Percentiles rank a stretch among this genome's conserved stretches.
Evolutionary conservation across 1,139 yeast genomes (phyloP).

Genomic region (Blastobotrys capitulatus): DNA sequence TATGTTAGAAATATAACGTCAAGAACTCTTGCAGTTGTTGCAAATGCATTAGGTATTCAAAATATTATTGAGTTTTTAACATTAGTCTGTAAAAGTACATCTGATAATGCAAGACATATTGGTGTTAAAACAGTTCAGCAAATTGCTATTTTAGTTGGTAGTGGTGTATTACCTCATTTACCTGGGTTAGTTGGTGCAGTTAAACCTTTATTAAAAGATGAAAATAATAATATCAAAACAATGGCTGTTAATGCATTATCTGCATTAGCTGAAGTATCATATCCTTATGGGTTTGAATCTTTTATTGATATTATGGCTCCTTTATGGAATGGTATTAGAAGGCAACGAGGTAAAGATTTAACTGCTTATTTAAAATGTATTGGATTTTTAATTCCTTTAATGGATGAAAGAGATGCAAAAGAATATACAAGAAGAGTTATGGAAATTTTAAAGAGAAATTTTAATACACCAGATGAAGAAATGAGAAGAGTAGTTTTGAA

Average conservation of each 20-base stretch:
- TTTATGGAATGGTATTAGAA: constrained; percentile 71
- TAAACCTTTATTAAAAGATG: constrained; percentile 60
- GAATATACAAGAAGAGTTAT: constrained; percentile 74
- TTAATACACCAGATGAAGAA: constrained; percentile 80
- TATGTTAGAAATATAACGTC: constrained; percentile 74
- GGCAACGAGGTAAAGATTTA: constrained; percentile 71
- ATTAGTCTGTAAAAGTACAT: constrained; percentile 73
- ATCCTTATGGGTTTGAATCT: constrained; percentile 88
- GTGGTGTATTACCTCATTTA: constrained; percentile 72
- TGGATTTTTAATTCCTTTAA: constrained; percentile 76
- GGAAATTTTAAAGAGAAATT: constrained; percentile 63
- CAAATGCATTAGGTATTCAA: constrained; percentile 71
- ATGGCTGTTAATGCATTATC: constrained; percentile 69
- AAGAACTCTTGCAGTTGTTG: constrained; percentile 78
- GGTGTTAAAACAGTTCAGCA: constrained; percentile 79
- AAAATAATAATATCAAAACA: constrained; percentile 56
- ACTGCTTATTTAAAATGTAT: constrained; percentile 75
- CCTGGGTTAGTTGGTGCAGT: constrained; percentile 60
- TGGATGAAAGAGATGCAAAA: constrained; percentile 78
- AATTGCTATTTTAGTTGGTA: constrained; percentile 62
- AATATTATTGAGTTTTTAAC: constrained; percentile 69
- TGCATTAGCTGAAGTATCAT: constrained; percentile 75
- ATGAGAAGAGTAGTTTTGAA: constrained; percentile 70
- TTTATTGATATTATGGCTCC: constrained; percentile 71
- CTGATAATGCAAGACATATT: constrained; percentile 84